Evolutionary conservation across 2,329 filamentous ascomycete genomes (phyloP).

Genomic region (Lanzia echinophila): DNA sequence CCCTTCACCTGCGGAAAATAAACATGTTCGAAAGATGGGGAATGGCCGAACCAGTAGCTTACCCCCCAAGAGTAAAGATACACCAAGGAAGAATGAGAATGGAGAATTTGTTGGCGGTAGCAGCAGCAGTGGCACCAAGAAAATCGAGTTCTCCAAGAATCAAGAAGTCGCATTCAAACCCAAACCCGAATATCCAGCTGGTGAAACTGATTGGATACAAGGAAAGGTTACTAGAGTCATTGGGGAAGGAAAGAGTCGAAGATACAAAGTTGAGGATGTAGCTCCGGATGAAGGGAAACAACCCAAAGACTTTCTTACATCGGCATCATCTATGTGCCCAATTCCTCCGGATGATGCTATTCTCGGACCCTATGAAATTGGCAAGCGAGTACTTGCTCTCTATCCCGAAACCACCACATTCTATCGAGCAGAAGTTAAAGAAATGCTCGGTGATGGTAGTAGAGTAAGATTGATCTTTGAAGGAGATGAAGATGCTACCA

Average conservation of each 20-base stretch:
- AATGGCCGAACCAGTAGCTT: conserved; percentile 25
- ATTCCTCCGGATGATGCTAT: conserved; percentile 58
- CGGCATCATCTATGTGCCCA: conserved; percentile 68
- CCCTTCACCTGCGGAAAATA: conserved; percentile 27
- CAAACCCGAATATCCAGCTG: conserved; percentile 41
- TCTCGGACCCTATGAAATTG: conserved; percentile 54
- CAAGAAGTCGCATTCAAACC: conserved; percentile 62
- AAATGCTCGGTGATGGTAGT: conserved; percentile 44
- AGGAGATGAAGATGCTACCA: conserved; percentile 68
- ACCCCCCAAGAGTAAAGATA: conserved; percentile 23
- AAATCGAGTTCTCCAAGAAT: conserved; percentile 53
- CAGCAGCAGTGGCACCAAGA: conserved; percentile 31
- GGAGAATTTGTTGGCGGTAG: conserved; percentile 19
- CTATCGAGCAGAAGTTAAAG: conserved; percentile 76
- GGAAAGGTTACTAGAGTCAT: conserved; percentile 70
- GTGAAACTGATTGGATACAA: conserved; percentile 62
- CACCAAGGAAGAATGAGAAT: conserved; percentile 18
- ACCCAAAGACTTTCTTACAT: conserved; percentile 59
- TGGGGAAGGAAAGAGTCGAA: conserved; percentile 69
- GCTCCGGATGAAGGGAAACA: conserved; percentile 67
- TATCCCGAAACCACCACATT: conserved; percentile 83
- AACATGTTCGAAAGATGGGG: conserved; percentile 24
- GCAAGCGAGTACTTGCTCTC: conserved; percentile 67
- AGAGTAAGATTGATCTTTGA: conserved; percentile 68
- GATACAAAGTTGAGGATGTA: conserved; percentile 74